Percentiles rank a stretch among this genome's conserved stretches.
Evolutionary conservation across 2,329 filamentous ascomycete genomes (phyloP).

Genomic region (Monilinia fructigena): DNA sequence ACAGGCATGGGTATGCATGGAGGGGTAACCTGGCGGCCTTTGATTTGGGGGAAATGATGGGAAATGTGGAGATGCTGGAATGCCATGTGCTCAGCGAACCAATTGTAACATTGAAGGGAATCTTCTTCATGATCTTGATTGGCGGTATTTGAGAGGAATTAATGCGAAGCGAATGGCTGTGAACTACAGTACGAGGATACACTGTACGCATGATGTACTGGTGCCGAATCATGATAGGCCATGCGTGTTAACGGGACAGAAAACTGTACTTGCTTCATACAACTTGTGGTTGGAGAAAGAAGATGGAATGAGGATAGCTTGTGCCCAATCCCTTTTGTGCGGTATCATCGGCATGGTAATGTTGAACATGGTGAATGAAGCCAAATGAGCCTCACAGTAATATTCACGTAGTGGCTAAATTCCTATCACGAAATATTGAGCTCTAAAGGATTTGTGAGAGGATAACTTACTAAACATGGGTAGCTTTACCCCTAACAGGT

Average conservation of each 20-base stretch:
- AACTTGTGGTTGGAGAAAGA: constrained; percentile 1
- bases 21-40: constrained; percentile 23
- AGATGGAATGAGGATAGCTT: not conserved
- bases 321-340: constrained; percentile 2
- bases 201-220: constrained; percentile 18
- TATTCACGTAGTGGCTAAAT: constrained; percentile 15
- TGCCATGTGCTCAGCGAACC: constrained; percentile 17
- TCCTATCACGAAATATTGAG: not conserved
- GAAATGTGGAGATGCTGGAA: constrained; percentile 17
- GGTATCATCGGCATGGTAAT: constrained; percentile 2
- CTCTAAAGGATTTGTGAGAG: not conserved
- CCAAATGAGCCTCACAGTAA: not conserved
- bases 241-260: constrained; percentile 13
- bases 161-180: not conserved
- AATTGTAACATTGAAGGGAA: constrained; percentile 7
- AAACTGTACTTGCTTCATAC: constrained; percentile 1
- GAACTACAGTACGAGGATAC: constrained; percentile 10
- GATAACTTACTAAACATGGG: not conserved
- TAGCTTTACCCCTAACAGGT: not conserved
- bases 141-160: constrained; percentile 4
- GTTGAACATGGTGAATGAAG: constrained; percentile 2
- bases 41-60: constrained; percentile 20
- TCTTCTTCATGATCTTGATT: not conserved
- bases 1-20: constrained; percentile 13
- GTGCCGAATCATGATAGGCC: constrained; percentile 3